phyloP scores from a whole-genome alignment of 2,329 filamentous ascomycete genomes.

The Aspergillus fructus region DNA sequence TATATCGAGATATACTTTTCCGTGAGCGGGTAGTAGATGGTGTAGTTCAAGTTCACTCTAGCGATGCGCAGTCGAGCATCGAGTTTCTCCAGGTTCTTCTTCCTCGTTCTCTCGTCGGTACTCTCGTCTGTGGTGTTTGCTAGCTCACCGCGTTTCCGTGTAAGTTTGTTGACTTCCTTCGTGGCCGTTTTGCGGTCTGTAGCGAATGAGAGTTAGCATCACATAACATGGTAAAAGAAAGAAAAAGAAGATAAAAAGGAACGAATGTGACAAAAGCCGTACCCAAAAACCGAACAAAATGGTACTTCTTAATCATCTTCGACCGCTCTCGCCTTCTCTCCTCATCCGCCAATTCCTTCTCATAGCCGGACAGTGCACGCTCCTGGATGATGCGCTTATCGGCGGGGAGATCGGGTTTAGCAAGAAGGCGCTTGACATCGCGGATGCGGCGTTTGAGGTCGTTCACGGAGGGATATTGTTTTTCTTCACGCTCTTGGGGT shows the following conservation, averaged over 20 bases:
- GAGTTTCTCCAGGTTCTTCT: conserved; percentile 27
- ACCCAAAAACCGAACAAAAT: conserved; percentile 66
- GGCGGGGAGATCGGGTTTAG: conserved; percentile 51
- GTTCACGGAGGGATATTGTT: conserved; percentile 41
- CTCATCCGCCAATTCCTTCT: conserved; percentile 55
- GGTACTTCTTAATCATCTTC: conserved; percentile 61
- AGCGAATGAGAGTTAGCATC: conserved; percentile 10
- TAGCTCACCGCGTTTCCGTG: conserved; percentile 40
- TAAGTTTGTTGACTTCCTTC: conserved; percentile 38
- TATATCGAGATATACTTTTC: conserved; percentile 61
- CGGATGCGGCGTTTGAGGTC: conserved; percentile 58
- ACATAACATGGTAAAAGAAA: background rate
- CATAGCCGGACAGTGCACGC: conserved; percentile 56
- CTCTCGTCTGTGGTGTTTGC: conserved; percentile 24
- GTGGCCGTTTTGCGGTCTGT: conserved; percentile 44
- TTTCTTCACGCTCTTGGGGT: conserved; percentile 20
- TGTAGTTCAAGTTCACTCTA: conserved; percentile 62
- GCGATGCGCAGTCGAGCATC: conserved; percentile 45
- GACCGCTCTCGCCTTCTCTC: conserved; percentile 50
- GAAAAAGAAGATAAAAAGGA: background rate
- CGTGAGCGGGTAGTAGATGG: conserved; percentile 60
- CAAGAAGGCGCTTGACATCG: conserved; percentile 54
- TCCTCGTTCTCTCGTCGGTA: conserved; percentile 25
- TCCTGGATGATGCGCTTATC: conserved; percentile 59
- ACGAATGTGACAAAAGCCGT: conserved; percentile 6